A percentile compares a stretch with the other conserved stretches of the same genome.
phyloP scores from a whole-genome alignment of 352 stramenopile species.

The Phytophthora lateralis region DNA sequence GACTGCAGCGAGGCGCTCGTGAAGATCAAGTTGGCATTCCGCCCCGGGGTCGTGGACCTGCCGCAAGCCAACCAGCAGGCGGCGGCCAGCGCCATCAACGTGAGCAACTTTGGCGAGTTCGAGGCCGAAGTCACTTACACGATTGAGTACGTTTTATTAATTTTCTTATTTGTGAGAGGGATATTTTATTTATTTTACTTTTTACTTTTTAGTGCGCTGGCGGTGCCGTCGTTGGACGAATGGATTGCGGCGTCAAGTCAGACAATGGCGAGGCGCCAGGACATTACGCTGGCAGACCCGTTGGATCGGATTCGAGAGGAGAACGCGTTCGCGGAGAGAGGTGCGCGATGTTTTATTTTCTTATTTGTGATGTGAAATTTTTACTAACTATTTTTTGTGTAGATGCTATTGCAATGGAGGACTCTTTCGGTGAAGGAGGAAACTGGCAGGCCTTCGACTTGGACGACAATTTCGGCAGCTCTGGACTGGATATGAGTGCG shows the following conservation, averaged over 20 bases:
- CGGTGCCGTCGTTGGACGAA: slow-evolving; percentile 72
- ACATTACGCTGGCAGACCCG: slow-evolving; percentile 86
- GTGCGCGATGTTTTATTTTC: slow-evolving; percentile 23
- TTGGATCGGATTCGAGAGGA: slow-evolving; percentile 54
- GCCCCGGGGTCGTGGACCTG: slow-evolving; percentile 81
- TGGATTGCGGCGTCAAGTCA: slow-evolving; percentile 84
- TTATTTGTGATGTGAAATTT: slow-evolving; percentile 6
- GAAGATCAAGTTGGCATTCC: slow-evolving; percentile 99
- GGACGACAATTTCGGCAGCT: slow-evolving; percentile 64
- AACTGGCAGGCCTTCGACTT: slow-evolving; percentile 87
- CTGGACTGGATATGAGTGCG: slow-evolving; percentile 60
- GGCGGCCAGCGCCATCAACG: slow-evolving; percentile 80
- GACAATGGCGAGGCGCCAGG: slow-evolving; percentile 74
- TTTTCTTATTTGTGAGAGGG: background rate
- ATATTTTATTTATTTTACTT: background rate
- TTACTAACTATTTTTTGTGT: slow-evolving; percentile 10
- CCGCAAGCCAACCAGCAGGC: slow-evolving; percentile 68
- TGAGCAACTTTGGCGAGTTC: slow-evolving; percentile 87
- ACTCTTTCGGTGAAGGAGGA: slow-evolving; percentile 70
- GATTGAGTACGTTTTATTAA: slow-evolving; percentile 69
- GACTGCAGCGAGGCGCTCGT: slow-evolving; percentile 99
- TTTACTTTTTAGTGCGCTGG: slow-evolving; percentile 50
- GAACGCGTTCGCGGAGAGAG: slow-evolving; percentile 56
- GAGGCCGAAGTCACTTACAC: slow-evolving; percentile 85
- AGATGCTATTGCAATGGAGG: slow-evolving; percentile 75